Evolutionary conservation across 108 stramenopile genomes (phyloP).

Genomic region (Asterionellopsis glacialis): DNA sequence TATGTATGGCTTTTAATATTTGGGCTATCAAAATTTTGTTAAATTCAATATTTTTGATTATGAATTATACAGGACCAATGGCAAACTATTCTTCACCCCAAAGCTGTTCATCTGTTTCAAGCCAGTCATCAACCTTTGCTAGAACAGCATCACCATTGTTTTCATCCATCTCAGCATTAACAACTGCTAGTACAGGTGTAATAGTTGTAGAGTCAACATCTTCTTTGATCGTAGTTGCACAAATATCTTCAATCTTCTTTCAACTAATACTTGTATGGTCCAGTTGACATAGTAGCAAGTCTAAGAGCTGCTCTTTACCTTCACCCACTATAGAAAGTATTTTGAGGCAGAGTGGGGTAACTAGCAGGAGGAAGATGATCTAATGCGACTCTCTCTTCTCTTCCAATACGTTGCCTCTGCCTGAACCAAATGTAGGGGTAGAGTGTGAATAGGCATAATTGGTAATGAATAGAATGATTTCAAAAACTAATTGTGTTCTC

Average conservation of each 20-base stretch:
- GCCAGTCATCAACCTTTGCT: conserved; percentile 66
- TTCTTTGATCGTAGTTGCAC: conserved; percentile 51
- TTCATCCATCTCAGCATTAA: conserved; percentile 24
- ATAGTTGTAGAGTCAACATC: conserved; percentile 31
- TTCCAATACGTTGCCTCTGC: conserved; percentile 73
- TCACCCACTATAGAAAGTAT: conserved; percentile 49
- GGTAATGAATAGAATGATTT: conserved; percentile 60
- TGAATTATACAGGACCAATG: conserved; percentile 55
- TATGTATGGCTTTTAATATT: too few species aligned
- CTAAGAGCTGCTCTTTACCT: conserved; percentile 44
- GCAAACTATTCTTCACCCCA: conserved; percentile 67
- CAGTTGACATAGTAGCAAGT: conserved; percentile 59
- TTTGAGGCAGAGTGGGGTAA: conserved; percentile 24
- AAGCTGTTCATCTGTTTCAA: conserved; percentile 71
- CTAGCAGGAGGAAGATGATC: conserved; percentile 64
- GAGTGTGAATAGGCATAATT: conserved; percentile 54
- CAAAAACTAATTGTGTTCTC: too few species aligned
- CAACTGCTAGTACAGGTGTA: background rate
- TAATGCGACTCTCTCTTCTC: conserved; percentile 77
- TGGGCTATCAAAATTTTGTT: too few species aligned
- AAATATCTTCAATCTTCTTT: conserved; percentile 68
- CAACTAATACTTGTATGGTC: conserved; percentile 40
- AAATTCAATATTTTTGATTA: background rate
- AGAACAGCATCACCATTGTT: conserved; percentile 55
- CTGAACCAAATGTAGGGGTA: conserved; percentile 42